Evolutionary conservation across 306 rosid genomes (phyloP).

Genomic region (Albizia julibrissin): DNA sequence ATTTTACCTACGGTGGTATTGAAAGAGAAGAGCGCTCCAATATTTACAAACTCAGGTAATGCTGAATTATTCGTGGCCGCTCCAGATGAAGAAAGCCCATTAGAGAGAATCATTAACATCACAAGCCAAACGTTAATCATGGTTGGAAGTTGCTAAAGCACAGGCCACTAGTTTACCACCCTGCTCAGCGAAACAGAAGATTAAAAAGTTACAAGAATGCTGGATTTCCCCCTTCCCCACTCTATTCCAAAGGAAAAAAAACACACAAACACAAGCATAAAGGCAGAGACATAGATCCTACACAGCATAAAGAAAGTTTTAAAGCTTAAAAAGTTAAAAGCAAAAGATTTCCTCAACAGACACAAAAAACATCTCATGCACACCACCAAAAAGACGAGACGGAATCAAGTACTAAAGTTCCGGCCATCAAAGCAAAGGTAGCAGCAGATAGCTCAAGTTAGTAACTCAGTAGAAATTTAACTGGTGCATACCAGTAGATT

Average conservation of each 20-base stretch:
- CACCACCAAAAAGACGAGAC: slow-evolving; percentile 9
- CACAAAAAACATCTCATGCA: slow-evolving; percentile 26
- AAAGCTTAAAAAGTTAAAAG: not conserved
- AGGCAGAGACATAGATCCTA: not conserved
- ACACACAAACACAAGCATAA: slow-evolving; percentile 14
- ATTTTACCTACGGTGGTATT: slow-evolving; percentile 62
- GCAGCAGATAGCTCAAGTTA: slow-evolving; percentile 18
- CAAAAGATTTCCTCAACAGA: slow-evolving; percentile 8
- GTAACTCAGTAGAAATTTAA: not conserved
- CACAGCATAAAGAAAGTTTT: not conserved
- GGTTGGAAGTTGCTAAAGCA: slow-evolving; percentile 28
- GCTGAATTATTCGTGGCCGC: slow-evolving; percentile 46
- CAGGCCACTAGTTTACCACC: slow-evolving; percentile 34
- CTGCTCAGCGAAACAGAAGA: slow-evolving; percentile 34
- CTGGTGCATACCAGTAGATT: not conserved
- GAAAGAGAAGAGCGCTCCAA: slow-evolving; percentile 71
- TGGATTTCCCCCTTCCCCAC: not conserved
- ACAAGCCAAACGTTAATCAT: slow-evolving; percentile 57
- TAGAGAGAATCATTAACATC: slow-evolving; percentile 47
- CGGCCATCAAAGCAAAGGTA: slow-evolving; percentile 5
- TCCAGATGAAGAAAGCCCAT: slow-evolving; percentile 55
- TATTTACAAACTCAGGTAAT: slow-evolving; percentile 59
- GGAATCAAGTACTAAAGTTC: slow-evolving; percentile 27
- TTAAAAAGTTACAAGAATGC: not conserved
- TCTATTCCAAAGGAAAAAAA: not conserved